phyloP scores from a whole-genome alignment of 257 asterid genomes.

The Penstemon newberryi region DNA sequence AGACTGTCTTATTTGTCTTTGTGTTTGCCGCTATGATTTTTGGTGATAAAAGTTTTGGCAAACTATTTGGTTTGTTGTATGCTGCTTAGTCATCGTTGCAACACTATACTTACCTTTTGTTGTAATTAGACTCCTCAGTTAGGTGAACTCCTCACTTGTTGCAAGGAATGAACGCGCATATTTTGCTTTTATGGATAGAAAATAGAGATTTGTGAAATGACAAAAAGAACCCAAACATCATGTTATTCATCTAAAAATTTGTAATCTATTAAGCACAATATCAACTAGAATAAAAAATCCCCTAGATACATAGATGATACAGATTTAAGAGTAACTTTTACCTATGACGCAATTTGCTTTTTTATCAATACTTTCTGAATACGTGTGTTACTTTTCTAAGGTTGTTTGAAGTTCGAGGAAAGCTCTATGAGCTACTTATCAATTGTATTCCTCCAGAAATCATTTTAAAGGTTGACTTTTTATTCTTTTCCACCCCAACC shows the following conservation, averaged over 20 bases:
- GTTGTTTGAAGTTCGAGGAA: slow-evolving; percentile 93
- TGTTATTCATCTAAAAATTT: background rate
- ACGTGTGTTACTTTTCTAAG: slow-evolving; percentile 38
- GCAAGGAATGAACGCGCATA: background rate
- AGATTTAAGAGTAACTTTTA: background rate
- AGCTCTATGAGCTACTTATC: slow-evolving; percentile 82
- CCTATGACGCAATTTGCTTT: slow-evolving; percentile 11
- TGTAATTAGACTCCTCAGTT: background rate
- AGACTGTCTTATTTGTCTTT: background rate
- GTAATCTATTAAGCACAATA: background rate
- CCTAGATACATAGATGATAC: slow-evolving; percentile 11
- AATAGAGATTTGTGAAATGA: background rate
- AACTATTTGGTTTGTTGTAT: background rate
- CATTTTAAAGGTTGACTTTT: slow-evolving; percentile 61
- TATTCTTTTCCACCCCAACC: slow-evolving; percentile 19
- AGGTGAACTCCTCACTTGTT: background rate
- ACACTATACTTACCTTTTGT: background rate
- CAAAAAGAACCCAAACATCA: slow-evolving; percentile 11
- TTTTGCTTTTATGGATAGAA: slow-evolving; percentile 14
- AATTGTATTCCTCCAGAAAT: slow-evolving; percentile 96
- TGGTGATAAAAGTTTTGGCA: background rate
- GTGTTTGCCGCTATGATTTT: background rate
- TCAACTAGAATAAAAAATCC: background rate
- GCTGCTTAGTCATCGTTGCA: background rate
- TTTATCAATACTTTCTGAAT: background rate